Evolutionary conservation across 495 filamentous ascomycete genomes (phyloP), one percentile per base, ranked within the genome.

Genomic region (Beverwykella pulmonaria): DNA sequence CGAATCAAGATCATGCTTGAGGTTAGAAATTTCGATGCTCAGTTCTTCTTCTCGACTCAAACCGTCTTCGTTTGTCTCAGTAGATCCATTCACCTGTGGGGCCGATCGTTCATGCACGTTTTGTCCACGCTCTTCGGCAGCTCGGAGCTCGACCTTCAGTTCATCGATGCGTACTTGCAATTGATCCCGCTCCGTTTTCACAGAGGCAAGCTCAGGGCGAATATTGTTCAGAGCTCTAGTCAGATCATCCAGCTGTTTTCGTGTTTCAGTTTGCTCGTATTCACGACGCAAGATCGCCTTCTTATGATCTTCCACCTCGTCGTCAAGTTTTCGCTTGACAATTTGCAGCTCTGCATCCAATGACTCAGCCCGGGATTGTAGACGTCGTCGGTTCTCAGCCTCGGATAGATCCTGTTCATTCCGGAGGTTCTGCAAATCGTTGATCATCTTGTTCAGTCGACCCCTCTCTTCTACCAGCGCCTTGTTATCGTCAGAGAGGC

Each of bases 321-420:
- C 89, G 19, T 88, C 86, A 8, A 97, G 84, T 74, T 92, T 95
- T 5, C 89, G 87, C 71, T 95, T 96, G 0, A 88, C 90, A 5
- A 83, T 82, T 50, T 84, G 82, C 14, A 98, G 78, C 59, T 98
- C 93, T 0, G 82, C 75, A 68, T 97, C 92, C 14, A 97, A 78
- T 4, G 82, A 79, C 65, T 98, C 92, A 20, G 89, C 83, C 55
- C 87, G 90, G 25, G 79, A 78, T 70, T 96, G 90, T 17, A 96
- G 81, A 59, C 91, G 81, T 59, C 92, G 87, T 52, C 88, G 86
- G 29, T 82, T 87, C 74, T 98, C 94, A 0, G 87, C 84, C 49
- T 97, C 93, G 12, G 86, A 83, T 7, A 93, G 83, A 64, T 98
- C 92, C 29, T 92, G 91, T 75, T 98, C 92, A 71, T 96, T 96